These are phyloP conservation scores for Candida succiphila DNA, from an alignment of 805 yeast genomes.

Conservation along the genomic window DNA sequence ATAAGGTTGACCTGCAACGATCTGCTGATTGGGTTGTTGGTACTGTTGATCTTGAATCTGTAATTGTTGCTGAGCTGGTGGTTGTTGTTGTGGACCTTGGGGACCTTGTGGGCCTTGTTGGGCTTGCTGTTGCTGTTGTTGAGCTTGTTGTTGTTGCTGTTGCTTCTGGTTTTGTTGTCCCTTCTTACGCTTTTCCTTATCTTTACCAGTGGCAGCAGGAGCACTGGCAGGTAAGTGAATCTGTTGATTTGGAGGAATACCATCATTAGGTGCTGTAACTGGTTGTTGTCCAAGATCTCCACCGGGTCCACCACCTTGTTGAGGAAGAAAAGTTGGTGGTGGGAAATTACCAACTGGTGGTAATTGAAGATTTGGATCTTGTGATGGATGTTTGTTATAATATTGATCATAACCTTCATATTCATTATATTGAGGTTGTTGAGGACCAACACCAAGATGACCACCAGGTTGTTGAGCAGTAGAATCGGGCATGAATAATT, in stretches of 20 bases:
- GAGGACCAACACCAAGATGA: conserved; percentile 10
- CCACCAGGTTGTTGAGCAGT: conserved; percentile 19
- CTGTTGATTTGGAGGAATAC: conserved; percentile 13
- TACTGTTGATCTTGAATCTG: conserved; percentile 15
- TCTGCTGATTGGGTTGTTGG: conserved; percentile 10
- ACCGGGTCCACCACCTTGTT: not conserved
- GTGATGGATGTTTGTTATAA: conserved; percentile 1
- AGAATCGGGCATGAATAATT: conserved; percentile 88
- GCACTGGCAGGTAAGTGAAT: conserved; percentile 1
- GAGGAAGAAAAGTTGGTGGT: conserved; percentile 37
- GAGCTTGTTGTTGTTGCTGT: conserved; percentile 6
- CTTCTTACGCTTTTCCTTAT: conserved; percentile 15
- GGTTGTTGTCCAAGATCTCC: not conserved
- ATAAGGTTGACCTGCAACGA: conserved; percentile 16
- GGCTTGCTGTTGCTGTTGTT: conserved; percentile 4
- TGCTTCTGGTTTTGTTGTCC: conserved; percentile 1
- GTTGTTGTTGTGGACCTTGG: conserved; percentile 7
- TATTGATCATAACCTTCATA: conserved; percentile 7
- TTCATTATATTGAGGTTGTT: conserved; percentile 10
- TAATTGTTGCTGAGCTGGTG: conserved; percentile 17
- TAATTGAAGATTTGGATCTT: conserved; percentile 31
- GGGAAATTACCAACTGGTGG: conserved; percentile 90
- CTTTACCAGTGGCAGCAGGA: conserved; percentile 5
- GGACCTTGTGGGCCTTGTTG: conserved; percentile 7
- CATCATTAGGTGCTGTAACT: conserved; percentile 16